Evolutionary conservation across 192 early-diverging fungal species (phyloP).

Genomic region (Pilaira anomala): DNA sequence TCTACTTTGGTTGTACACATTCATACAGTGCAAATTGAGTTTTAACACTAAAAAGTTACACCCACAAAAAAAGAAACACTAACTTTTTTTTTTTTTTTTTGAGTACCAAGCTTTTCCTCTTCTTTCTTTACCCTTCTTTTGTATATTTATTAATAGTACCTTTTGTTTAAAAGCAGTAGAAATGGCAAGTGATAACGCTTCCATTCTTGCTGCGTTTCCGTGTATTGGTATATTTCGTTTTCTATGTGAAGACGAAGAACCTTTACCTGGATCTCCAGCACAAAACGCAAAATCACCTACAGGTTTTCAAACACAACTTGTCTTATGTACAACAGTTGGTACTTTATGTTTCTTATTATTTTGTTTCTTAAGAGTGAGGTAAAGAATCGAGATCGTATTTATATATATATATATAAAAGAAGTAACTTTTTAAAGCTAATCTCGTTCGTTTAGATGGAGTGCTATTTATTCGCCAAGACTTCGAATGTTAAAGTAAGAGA

Average conservation of each 20-base stretch:
- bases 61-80: too few relatives aligned
- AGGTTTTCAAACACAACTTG: slow-evolving; percentile 27
- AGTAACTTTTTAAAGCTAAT: background rate
- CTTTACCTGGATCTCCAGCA: slow-evolving; percentile 26
- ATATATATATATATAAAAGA: background rate
- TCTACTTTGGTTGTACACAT: too few relatives aligned
- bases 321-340: slow-evolving; percentile 28
- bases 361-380: slow-evolving; percentile 34
- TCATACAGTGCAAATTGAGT: too few relatives aligned
- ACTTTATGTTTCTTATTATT: slow-evolving; percentile 32
- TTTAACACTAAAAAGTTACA: too few relatives aligned
- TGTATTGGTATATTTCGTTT: slow-evolving; percentile 11
- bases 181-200: background rate
- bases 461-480: slow-evolving; percentile 36
- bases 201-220: background rate
- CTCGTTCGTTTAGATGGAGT: slow-evolving; percentile 23
- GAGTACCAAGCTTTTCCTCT: too few relatives aligned
- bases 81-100: too few relatives aligned
- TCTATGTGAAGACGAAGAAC: slow-evolving; percentile 11
- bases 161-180: too few relatives aligned
- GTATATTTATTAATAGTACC: too few relatives aligned
- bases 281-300: slow-evolving; percentile 28
- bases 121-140: too few relatives aligned
- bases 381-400: background rate
- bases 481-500: slow-evolving; percentile 33